Evolutionary conservation across 176 grass and related monocot species (phyloP).

Genomic region (Oryza officinalis): DNA sequence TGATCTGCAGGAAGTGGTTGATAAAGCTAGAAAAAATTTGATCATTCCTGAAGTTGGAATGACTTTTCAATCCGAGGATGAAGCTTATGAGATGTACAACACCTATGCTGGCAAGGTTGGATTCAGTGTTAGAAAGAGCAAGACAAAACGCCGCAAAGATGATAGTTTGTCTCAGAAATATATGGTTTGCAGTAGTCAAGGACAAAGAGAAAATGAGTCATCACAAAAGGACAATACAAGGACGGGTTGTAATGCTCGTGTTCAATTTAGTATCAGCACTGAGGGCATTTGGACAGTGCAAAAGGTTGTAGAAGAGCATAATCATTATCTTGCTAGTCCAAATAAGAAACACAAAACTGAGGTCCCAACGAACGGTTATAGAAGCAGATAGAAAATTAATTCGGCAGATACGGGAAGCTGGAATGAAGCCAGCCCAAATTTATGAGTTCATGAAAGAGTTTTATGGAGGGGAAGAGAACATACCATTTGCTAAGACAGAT

Average conservation of each 20-base stretch:
- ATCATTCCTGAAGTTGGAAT: background rate
- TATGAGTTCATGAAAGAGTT: background rate
- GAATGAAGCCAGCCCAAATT: background rate
- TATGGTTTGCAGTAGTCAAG: too few species aligned
- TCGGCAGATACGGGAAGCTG: background rate
- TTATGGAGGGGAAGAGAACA: background rate
- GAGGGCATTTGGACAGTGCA: background rate
- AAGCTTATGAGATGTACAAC: background rate
- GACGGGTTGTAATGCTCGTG: background rate
- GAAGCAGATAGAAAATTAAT: background rate
- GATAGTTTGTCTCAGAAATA: too few species aligned
- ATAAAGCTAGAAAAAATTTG: background rate
- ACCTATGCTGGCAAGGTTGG: background rate
- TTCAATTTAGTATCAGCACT: background rate
- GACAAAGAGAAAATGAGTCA: background rate
- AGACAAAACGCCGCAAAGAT: background rate
- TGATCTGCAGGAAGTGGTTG: background rate
- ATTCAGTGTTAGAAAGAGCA: conserved; percentile 6
- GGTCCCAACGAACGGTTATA: background rate
- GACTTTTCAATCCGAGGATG: background rate
- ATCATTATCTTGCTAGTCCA: background rate
- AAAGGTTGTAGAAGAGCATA: background rate
- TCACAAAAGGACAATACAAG: background rate
- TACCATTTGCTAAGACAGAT: background rate
- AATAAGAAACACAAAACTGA: background rate